A percentile compares a stretch with the other conserved stretches of the same genome.
phyloP scores from a whole-genome alignment of 306 rosid genomes.

The Quercus robur region DNA sequence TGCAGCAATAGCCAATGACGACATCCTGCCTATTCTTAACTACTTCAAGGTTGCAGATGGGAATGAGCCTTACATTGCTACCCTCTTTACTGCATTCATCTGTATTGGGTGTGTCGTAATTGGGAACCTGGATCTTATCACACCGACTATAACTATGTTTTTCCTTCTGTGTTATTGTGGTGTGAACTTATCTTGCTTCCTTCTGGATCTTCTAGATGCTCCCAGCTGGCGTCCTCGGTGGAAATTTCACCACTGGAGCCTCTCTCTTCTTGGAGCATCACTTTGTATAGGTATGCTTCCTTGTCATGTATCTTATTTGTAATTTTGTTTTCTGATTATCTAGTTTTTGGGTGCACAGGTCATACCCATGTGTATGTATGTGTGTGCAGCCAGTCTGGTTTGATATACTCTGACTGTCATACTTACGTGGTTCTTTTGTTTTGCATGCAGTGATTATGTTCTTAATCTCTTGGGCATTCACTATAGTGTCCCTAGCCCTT shows the following conservation, averaged over 20 bases:
- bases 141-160: slow-evolving; percentile 98
- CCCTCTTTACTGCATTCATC: slow-evolving; percentile 85
- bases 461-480: slow-evolving; percentile 98
- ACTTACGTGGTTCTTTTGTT: slow-evolving; percentile 13
- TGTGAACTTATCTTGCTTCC: slow-evolving; percentile 99
- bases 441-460: slow-evolving; percentile 90
- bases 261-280: slow-evolving; percentile 90
- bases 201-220: slow-evolving; percentile 97
- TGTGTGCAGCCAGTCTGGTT: slow-evolving; percentile 5
- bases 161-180: slow-evolving; percentile 94
- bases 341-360: background rate
- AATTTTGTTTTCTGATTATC: background rate
- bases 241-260: slow-evolving; percentile 98
- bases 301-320: slow-evolving; percentile 2
- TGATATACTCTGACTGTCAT: slow-evolving; percentile 15
- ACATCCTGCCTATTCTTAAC: slow-evolving; percentile 88
- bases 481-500: slow-evolving; percentile 89
- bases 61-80: slow-evolving; percentile 83
- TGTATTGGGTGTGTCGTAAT: slow-evolving; percentile 90
- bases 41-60: slow-evolving; percentile 88
- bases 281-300: slow-evolving; percentile 77
- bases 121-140: slow-evolving; percentile 99
- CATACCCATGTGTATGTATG: background rate
- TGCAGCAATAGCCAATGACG: slow-evolving; percentile 99
- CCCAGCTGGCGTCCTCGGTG: slow-evolving; percentile 99